These are phyloP conservation scores for Neopestalotiopsis sp. DNA, from an alignment of 2,329 filamentous ascomycete genomes.

Conservation along the genomic window DNA sequence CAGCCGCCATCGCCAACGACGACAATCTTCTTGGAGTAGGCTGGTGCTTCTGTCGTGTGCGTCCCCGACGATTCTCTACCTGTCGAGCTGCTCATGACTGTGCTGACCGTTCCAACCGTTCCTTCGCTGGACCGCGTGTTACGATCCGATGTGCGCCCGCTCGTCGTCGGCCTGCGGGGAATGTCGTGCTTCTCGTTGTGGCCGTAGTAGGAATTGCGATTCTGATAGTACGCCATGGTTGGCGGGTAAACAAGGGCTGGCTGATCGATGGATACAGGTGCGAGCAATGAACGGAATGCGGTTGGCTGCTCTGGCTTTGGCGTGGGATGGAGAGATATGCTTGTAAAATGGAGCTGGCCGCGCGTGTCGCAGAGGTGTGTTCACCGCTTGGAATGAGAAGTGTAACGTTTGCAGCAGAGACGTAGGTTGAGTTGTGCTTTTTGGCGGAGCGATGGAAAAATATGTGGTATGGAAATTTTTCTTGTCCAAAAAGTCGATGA, in stretches of 20 bases:
- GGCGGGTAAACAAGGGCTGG: slow-evolving; percentile 8
- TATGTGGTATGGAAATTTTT: background rate
- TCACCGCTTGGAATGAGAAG: background rate
- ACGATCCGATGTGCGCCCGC: slow-evolving; percentile 52
- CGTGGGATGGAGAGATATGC: slow-evolving; percentile 3
- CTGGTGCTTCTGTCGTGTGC: slow-evolving; percentile 85
- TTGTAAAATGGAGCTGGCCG: slow-evolving; percentile 1
- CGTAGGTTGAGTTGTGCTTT: background rate
- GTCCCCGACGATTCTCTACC: slow-evolving; percentile 81
- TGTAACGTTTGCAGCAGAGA: background rate
- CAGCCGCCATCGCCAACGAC: slow-evolving; percentile 98
- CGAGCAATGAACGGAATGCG: background rate
- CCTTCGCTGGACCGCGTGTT: slow-evolving; percentile 79
- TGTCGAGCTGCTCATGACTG: slow-evolving; percentile 76
- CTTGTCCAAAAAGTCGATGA: background rate
- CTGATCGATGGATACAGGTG: background rate
- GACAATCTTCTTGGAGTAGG: slow-evolving; percentile 99
- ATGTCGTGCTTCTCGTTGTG: slow-evolving; percentile 49
- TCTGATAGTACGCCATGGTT: slow-evolving; percentile 57
- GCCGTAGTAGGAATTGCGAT: slow-evolving; percentile 59
- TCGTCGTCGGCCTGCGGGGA: slow-evolving; percentile 38
- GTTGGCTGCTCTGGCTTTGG: background rate
- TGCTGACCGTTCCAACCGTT: slow-evolving; percentile 88
- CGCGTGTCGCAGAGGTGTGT: background rate
- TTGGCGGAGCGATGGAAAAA: background rate